Evolutionary conservation across 202 grass and related monocot species (phyloP), one percentile per base, ranked within the genome.

Genomic region (Saccharum hybrid): DNA sequence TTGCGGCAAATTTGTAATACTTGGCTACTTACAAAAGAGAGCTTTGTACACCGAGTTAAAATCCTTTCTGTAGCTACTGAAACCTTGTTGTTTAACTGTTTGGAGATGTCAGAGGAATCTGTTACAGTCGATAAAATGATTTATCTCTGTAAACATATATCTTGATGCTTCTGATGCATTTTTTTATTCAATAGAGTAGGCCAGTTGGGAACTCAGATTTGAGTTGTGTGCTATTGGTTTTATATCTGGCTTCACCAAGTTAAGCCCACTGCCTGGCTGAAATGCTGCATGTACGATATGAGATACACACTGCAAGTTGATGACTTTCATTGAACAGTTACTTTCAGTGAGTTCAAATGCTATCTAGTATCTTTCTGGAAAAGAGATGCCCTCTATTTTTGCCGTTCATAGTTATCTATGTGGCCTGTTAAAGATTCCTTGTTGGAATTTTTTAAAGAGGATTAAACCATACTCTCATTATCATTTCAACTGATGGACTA

Each of bases 51-150:
- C 69, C 8, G 4, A 76, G 54, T 81, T 28, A 10, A 69, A 37
- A 65, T 80, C 23, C 41, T 69, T 79, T 80, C 40, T 42, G 60
- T 63, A 71, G 76, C 10, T 46, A 68, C 68, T 23, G 48, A n/a
- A 19, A 68, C 65, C 30, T 26, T 82, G 15, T 67, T 46, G 69
- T 63, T 75, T 83, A 56, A 26, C 18, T 56, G 41, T 31, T 86
- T 22, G 18, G 41, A 61, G 56, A 74, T 51, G 74, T 63, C 12
- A 61, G 54, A 78, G 66, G 68, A 83, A 83, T 59, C 67, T 8
- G 36, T 66, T 81, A 68, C 64, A 85, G 40, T 71, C 54, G 63
- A 77, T 43, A 85, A 71, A 57, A 71, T 41, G 69, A 56, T 56
- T n/a, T 75, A 71, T 68, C 7, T 19, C 40, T 79, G 65, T 67